Base-by-base conservation (phyloP, 371 early-diverging fungal genomes). In the Funneliformis caledonium region DNA sequence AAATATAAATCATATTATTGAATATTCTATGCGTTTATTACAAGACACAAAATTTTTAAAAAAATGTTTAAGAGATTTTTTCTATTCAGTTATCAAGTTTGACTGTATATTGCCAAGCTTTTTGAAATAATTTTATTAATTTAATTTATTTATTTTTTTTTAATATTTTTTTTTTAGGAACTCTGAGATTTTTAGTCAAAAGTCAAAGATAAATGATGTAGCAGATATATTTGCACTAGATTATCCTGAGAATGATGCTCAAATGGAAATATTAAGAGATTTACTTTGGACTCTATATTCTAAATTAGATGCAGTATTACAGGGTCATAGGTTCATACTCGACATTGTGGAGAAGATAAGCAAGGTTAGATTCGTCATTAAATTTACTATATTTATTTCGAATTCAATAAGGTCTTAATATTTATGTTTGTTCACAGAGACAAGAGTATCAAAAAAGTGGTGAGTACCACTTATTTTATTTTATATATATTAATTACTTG, bases 231-330 rank as follows among this genome's bases (percentile, higher is more conserved):
- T 82, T 82, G 0, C 83, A 82, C 65, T 84, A 82, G 81, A 88
- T 81, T 75, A 84, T 83, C 72, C 81, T 50, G 82, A 85, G 82
- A 22, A 84, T 80, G 75, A 87, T 82, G 72, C 81, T 78, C 72
- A 82, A 67, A 14, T 91, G 92, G 78, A 92, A 92, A 88, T 94
- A n/a, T 81, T 97, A 56, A 90, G 91, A 62, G 96, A 96, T 81
- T 86, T 96, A 76, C 84, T 96, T 19, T 91, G 93, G 88, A 92
- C 92, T 0, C 84, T 96, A 72, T 97, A 93, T 86, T 92, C 93
- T 0, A 94, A 95, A 81, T 83, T 96, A 26, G 94, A 96, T 82
- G 89, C 93, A 8, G 93, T 96, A 9, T 83, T 96, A 1, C 91
- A 94, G 72, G 96, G 94, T 33, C 96, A 96, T 81, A 88, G 91